A percentile compares a stretch with the other conserved stretches of the same genome.
Conservation (phyloP, 768 basidiomycete species). For the Lactarius trivialis region DNA sequence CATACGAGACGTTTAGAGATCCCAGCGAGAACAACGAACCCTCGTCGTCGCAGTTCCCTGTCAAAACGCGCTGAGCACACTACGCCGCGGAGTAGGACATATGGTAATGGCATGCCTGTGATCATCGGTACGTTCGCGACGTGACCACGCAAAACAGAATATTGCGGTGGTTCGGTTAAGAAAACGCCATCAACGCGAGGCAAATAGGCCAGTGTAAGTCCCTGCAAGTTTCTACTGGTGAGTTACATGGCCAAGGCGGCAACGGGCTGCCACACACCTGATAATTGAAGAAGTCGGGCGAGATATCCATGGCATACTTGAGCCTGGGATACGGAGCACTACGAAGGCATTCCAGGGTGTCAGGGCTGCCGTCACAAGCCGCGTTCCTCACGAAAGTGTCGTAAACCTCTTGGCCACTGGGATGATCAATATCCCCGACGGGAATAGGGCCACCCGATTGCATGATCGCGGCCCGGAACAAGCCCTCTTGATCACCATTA, state of each 20-base stretch:
- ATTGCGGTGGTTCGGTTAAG: slow-evolving; percentile 22
- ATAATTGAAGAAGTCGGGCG: slow-evolving; percentile 18
- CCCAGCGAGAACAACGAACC: slow-evolving; percentile 20
- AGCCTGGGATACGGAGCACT: slow-evolving; percentile 3
- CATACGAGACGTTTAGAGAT: slow-evolving; percentile 14
- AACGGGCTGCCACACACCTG: slow-evolving; percentile 5
- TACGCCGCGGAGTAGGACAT: not conserved
- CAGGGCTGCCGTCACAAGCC: slow-evolving; percentile 18
- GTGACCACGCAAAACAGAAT: slow-evolving; percentile 21
- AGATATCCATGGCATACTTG: slow-evolving; percentile 17
- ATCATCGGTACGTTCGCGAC: slow-evolving; percentile 24
- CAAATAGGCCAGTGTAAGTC: slow-evolving; percentile 17
- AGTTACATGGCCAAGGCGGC: not conserved
- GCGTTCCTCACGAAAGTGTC: slow-evolving; percentile 23
- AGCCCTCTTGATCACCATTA: slow-evolving; percentile 22
- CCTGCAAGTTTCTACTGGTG: not conserved
- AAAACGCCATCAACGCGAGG: slow-evolving; percentile 25
- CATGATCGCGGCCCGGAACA: slow-evolving; percentile 27
- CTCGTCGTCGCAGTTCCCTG: slow-evolving; percentile 22
- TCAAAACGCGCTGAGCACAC: not conserved
- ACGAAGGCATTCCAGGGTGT: slow-evolving; percentile 25
- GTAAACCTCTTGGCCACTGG: slow-evolving; percentile 21
- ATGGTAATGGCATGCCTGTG: slow-evolving; percentile 4
- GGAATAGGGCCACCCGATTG: slow-evolving; percentile 27
- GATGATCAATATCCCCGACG: slow-evolving; percentile 15